phyloP scores from a whole-genome alignment of 208 protist species.

The Acanthamoeba triangularis region DNA sequence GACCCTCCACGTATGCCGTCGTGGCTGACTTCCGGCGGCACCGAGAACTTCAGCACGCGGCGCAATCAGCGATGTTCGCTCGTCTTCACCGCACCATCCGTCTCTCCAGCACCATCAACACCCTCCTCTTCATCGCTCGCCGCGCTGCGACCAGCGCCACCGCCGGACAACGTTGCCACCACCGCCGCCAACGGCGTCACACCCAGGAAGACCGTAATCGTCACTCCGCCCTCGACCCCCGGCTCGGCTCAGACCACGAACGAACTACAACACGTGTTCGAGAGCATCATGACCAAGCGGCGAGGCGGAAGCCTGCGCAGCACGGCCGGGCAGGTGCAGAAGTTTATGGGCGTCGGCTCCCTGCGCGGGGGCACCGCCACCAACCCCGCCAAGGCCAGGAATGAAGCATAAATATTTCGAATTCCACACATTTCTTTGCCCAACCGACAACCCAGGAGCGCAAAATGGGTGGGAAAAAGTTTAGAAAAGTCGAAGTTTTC shows the following conservation, averaged over 20 bases:
- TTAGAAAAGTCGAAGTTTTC: too few relatives aligned
- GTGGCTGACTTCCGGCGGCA: neutral
- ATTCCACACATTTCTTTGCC: too few relatives aligned
- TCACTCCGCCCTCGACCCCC: neutral
- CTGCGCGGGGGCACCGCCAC: too few relatives aligned
- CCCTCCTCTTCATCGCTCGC: neutral
- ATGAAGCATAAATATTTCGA: too few relatives aligned
- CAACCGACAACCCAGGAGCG: too few relatives aligned
- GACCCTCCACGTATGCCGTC: neutral
- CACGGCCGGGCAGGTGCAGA: neutral
- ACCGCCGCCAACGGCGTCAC: neutral
- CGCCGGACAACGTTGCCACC: neutral
- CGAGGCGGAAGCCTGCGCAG: slow-evolving; percentile 4
- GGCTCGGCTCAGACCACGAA: neutral
- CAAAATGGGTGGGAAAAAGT: too few relatives aligned
- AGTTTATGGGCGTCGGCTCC: neutral
- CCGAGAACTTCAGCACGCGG: neutral
- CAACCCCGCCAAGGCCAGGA: too few relatives aligned
- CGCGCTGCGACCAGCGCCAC: neutral
- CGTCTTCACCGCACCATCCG: neutral
- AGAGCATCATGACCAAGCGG: slow-evolving; percentile 58
- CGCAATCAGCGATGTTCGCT: neutral
- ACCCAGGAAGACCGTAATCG: neutral
- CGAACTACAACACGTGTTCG: slow-evolving; percentile 34
- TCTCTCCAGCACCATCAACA: neutral